Evolutionary conservation across 2,329 filamentous ascomycete species (phyloP).

Genomic region (Sclerotinia subarctica): DNA sequence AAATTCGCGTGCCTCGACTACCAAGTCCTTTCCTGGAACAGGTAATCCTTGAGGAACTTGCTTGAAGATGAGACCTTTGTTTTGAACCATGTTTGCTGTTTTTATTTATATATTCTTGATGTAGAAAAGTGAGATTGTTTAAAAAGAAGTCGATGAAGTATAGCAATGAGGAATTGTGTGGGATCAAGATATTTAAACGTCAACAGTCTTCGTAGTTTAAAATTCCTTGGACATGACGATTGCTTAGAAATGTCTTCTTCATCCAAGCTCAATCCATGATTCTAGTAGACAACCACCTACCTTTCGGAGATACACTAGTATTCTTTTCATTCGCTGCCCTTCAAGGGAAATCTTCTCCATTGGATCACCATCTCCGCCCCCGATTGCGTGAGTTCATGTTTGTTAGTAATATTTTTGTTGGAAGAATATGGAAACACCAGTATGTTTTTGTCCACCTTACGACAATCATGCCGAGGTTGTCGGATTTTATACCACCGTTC

Average conservation of each 20-base stretch:
- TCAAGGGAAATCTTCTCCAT: constrained; percentile 13
- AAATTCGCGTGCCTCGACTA: constrained; percentile 62
- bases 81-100: constrained; percentile 47
- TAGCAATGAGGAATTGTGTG: not conserved
- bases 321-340: not conserved
- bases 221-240: constrained; percentile 8
- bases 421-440: constrained; percentile 6
- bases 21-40: constrained; percentile 66
- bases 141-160: constrained; percentile 1
- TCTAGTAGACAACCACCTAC: not conserved
- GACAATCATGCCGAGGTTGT: constrained; percentile 10
- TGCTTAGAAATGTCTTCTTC: not conserved
- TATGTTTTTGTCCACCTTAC: constrained; percentile 1
- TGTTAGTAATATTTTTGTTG: constrained; percentile 15
- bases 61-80: constrained; percentile 76
- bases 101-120: not conserved
- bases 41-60: constrained; percentile 64
- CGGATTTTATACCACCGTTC: not conserved
- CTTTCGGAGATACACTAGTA: not conserved
- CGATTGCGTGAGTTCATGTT: not conserved
- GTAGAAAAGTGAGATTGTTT: not conserved
- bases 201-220: not conserved
- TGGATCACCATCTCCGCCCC: constrained; percentile 3
- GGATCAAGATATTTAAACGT: constrained; percentile 1
- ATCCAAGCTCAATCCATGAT: constrained; percentile 14